A percentile compares a stretch with the other conserved stretches of the same genome.
Conservation (phyloP, 768 basidiomycete genomes). For the Cystofilobasidium ferigula region DNA sequence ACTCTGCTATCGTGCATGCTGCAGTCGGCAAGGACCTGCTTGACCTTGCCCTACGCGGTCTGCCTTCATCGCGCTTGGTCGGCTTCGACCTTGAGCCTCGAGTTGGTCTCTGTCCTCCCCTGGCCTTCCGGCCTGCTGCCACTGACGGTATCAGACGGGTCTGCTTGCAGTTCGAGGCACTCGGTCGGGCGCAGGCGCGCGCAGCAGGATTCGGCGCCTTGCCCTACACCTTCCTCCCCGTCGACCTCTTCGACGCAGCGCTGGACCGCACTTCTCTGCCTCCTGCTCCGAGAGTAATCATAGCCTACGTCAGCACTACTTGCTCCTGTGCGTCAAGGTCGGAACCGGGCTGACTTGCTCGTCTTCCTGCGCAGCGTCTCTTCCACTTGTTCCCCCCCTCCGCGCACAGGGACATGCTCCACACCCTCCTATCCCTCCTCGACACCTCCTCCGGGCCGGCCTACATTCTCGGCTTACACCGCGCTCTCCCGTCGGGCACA, state of each 20-base stretch:
- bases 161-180: background rate
- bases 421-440: background rate
- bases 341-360: background rate
- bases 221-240: background rate
- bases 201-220: background rate
- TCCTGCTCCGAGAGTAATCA: background rate
- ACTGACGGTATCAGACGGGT: background rate
- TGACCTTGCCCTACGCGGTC: background rate
- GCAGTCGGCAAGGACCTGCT: background rate
- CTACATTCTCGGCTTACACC: background rate
- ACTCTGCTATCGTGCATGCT: background rate
- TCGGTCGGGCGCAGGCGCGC: background rate
- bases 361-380: background rate
- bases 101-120: background rate
- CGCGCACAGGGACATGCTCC: background rate
- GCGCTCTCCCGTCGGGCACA: background rate
- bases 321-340: background rate
- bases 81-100: background rate
- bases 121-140: background rate
- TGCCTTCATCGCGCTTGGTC: background rate
- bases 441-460: background rate
- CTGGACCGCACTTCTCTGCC: background rate
- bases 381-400: background rate
- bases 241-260: background rate
- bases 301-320: background rate